phyloP scores from a whole-genome alignment of 192 early-diverging fungal species.

The Backusella morwellensis region DNA sequence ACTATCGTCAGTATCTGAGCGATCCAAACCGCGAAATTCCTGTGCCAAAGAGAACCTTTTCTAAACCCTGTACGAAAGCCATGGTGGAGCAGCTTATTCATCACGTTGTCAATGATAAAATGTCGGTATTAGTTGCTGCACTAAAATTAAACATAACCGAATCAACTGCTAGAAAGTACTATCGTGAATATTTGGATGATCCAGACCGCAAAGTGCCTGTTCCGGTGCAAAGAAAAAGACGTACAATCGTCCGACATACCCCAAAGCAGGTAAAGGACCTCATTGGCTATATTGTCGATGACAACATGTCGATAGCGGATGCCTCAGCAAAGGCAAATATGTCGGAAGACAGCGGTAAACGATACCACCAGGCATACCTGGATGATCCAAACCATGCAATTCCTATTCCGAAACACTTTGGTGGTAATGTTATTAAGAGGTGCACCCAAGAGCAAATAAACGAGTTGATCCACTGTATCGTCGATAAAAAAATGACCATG shows the following conservation, averaged over 20 bases:
- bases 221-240: not conserved
- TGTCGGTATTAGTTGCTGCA: not conserved
- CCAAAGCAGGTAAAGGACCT: not conserved
- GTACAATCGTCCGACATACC: not conserved
- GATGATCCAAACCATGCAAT: too few species aligned
- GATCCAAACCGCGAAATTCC: not conserved
- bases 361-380: too few species aligned
- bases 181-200: not conserved
- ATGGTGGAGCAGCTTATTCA: not conserved
- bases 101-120: not conserved
- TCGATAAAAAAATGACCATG: too few species aligned
- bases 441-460: too few species aligned
- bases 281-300: not conserved
- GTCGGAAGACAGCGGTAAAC: not conserved
- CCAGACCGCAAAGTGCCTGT: not conserved
- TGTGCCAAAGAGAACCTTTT: not conserved
- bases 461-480: too few species aligned
- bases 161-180: not conserved
- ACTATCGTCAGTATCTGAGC: not conserved
- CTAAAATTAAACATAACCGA: not conserved
- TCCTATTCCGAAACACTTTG: too few species aligned
- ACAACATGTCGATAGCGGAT: not conserved
- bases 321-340: not conserved
- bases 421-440: too few species aligned
- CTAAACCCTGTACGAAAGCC: not conserved